Evolutionary conservation across 108 stramenopile genomes (phyloP), one percentile per base, ranked within the genome.

Genomic region (Schizochytrium sp.): DNA sequence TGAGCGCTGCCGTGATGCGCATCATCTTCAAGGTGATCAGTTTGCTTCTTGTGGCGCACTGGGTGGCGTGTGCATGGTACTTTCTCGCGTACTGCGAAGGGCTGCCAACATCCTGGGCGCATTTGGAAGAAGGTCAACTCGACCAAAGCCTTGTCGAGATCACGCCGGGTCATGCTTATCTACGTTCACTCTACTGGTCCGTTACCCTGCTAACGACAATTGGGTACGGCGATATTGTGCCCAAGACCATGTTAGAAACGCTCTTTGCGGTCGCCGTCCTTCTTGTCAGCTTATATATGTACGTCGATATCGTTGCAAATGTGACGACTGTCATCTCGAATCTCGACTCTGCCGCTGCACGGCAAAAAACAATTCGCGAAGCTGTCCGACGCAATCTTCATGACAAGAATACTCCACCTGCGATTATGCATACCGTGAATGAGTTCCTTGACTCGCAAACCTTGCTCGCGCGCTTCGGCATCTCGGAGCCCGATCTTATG

Each of bases 151-250:
- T 10, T 41, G 25, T 23, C 25, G 28, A 34, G 44, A 45, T 83
- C 48, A 25, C 10, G 6, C 1, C 45, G 25, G 76, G 18, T 34
- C n/a, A 47, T 12, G 76, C 23, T 43, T 90, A 69, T 72, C 34
- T 88, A 5, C 23, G 87, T 18, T 91, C 93, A 8, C 44, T 93
- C 55, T 95, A 95, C 72, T 95, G 93, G 93, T 91, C 94, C 60
- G 72, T 95, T 44, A 94, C 94, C 16, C 93, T 93, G 44, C 90
- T 94, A 69, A 93, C 94, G 58, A 96, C 95, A n/a, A 94, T 95
- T 5, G 96, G 95, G n/a, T 96, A 95, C 88, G 95, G 95, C 5
- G 95, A 96, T 90, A 91, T 95, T 28, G 90, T 91, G 16, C 94
- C 95, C 57, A n/a, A 88, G 5, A 90, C 92, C 29, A 72, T 90